A percentile compares a stretch with the other conserved stretches of the same genome.
These are phyloP conservation scores for Neopestalotiopsis rosae DNA, from an alignment of 2,329 filamentous ascomycete species.

Conservation along the genomic window DNA sequence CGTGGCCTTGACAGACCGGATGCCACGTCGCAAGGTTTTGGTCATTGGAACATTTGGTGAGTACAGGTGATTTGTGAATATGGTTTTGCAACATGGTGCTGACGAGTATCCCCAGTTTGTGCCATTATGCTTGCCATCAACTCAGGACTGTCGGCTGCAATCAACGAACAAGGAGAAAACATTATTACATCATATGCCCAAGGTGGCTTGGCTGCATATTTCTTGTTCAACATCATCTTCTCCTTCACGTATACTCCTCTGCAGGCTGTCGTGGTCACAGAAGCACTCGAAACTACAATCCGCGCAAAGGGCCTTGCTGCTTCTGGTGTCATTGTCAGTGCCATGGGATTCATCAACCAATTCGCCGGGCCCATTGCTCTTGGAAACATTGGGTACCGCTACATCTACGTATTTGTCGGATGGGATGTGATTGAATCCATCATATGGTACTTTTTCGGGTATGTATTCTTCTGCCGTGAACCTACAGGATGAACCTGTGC, in stretches of 20 bases:
- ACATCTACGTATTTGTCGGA: conserved; percentile 53
- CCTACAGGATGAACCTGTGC: conserved; percentile 17
- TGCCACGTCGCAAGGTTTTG: conserved; percentile 52
- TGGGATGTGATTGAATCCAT: conserved; percentile 51
- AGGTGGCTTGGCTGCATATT: conserved; percentile 52
- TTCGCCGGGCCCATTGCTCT: conserved; percentile 53
- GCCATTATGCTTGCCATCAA: conserved; percentile 49
- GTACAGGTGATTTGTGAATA: conserved; percentile 23
- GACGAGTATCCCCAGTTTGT: conserved; percentile 33
- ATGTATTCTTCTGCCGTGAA: conserved; percentile 23
- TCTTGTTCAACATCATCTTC: conserved; percentile 55
- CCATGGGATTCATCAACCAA: conserved; percentile 53
- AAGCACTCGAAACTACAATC: conserved; percentile 53
- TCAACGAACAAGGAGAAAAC: conserved; percentile 36
- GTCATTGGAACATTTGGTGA: conserved; percentile 47
- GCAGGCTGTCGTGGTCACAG: conserved; percentile 52
- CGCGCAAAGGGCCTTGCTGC: conserved; percentile 53
- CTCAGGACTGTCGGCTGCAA: conserved; percentile 46
- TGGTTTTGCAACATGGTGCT: conserved; percentile 9
- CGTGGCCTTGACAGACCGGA: conserved; percentile 48
- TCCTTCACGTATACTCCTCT: conserved; percentile 57
- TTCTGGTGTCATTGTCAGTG: conserved; percentile 50
- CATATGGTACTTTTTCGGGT: conserved; percentile 53
- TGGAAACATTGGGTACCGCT: conserved; percentile 46
- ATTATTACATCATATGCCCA: conserved; percentile 44